Base-by-base conservation (phyloP, 148 eudicot species). In the Chenopodium berlandieri region DNA sequence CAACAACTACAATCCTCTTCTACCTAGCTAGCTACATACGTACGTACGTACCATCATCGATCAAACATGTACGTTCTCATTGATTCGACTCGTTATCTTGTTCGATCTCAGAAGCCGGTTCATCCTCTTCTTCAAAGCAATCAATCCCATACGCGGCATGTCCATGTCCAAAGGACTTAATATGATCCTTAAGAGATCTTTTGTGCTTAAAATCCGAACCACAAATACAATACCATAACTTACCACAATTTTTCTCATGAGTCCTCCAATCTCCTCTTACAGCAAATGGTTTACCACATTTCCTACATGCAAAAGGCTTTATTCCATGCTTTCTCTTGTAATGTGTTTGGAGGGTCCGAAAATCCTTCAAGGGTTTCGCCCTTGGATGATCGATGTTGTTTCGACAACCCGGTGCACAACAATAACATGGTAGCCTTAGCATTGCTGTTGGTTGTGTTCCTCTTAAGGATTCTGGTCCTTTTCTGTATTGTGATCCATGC, bases 141-240 rank as follows among this genome's bases (percentile, higher is more conserved):
- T 92, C 92, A 32, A 91, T 88, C 48, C 94, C 94, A 85, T 83
- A 88, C 56, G 97, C 89, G 1, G 90, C 83, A 86, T 92, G 97
- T 2, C 91, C 94, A 68, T 87, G 74, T 11, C 97, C 97, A 85
- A 92, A 92, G 9, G 94, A 90, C 88, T 89, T 92, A 60, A 92
- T 86, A 37, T 92, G 97, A 47, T 92, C 94, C 71, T 92, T 92
- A 32, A 91, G 89, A 65, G 97, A 92, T 63, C 97, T 91, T 81
- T 92, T 92, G 83, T 92, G 97, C 90, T 92, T 92, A 77, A 92
- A 92, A 82, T 92, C 92, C 0, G 97, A 92, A 2, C 97, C 94
- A 83, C 97, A 92, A 73, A 82, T 83, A 75, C 97, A 92, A 78
- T 92, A 92, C 97, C 97, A 92, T 73, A 92, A 86, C 85, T 90